Base-by-base conservation (phyloP, 768 basidiomycete genomes). In the Leucocoprinus birnbaumii region DNA sequence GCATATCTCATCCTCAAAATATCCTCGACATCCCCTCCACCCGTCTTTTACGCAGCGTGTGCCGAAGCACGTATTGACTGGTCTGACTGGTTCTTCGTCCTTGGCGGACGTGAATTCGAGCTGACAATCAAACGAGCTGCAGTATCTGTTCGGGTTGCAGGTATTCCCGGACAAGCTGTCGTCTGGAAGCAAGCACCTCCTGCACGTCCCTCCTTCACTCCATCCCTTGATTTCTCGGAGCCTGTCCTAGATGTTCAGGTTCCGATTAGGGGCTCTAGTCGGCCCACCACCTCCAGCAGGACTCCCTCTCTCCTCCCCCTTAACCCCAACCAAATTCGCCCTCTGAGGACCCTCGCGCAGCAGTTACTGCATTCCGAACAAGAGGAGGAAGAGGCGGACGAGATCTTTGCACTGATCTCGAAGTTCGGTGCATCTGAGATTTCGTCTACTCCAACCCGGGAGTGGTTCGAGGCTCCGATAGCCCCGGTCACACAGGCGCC, bases 381-480 rank as follows among this genome's bases (percentile, higher is more conserved):
- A 35, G 63, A 71, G 49, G 53, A 62, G 25, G 59, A 68, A 43
- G 68, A 71, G 40, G 67, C 68, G 2, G 69, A 71, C 19, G 71
- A 72, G 56, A 66, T 74, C 48, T 71, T 73, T 51, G 65, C 68
- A 13, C 63, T 71, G 66, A 65, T 73, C 56, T 70, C 68, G 43
- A 70, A 63, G 31, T 43, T 53, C 22, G 25, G 38, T 24, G 58
- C 64, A 7, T 58, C 61, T 18, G 64, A 71, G 47, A 57, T 71
- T 37, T 69, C 72, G 0, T 71, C 73, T 9, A 72, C 71, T 0
- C 73, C 72, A 9, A 72, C 69, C 8, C 66, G 66, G 22, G 65
- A 66, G 25, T 48, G 42, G 11, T 73, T 72, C 63, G 54, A 31
- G 38, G 11, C 61, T 47, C 56, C n/a, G n/a, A n/a, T n/a, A n/a